These are phyloP conservation scores for Neurospora pannonica DNA, from an alignment of 495 filamentous ascomycete genomes.

Conservation along the genomic window DNA sequence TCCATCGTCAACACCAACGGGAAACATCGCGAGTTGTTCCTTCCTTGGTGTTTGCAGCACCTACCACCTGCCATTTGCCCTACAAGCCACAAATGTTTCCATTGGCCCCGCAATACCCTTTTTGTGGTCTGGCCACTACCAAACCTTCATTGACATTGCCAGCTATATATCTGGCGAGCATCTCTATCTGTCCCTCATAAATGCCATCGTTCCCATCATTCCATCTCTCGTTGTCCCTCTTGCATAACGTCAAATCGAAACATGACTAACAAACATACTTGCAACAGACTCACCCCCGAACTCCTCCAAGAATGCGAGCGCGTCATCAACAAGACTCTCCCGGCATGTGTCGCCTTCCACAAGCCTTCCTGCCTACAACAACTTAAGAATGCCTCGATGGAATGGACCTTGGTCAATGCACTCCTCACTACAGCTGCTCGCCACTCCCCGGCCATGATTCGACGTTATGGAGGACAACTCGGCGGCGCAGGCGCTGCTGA, in stretches of 20 bases:
- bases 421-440: slow-evolving; percentile 39
- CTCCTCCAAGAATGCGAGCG: slow-evolving; percentile 40
- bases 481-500: slow-evolving; percentile 35
- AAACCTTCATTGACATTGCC: not conserved
- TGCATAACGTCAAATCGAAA: not conserved
- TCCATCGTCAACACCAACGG: not conserved
- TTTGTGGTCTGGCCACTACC: not conserved
- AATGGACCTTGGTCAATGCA: slow-evolving; percentile 38
- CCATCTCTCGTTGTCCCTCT: not conserved
- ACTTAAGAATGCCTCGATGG: slow-evolving; percentile 36
- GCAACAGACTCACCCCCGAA: slow-evolving; percentile 36
- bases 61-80: not conserved
- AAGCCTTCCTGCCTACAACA: slow-evolving; percentile 43
- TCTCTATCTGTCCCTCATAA: not conserved
- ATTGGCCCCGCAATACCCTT: not conserved
- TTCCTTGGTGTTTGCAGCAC: not conserved
- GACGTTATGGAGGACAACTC: slow-evolving; percentile 38
- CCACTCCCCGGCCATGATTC: slow-evolving; percentile 38
- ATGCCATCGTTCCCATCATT: not conserved
- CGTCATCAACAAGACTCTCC: slow-evolving; percentile 40
- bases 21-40: not conserved
- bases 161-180: not conserved
- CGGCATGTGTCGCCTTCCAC: slow-evolving; percentile 44
- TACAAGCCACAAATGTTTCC: too few relatives aligned
- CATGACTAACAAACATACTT: slow-evolving; percentile 3